Conservation (phyloP, 805 yeast genomes). For the Pichia cephalocereana region DNA sequence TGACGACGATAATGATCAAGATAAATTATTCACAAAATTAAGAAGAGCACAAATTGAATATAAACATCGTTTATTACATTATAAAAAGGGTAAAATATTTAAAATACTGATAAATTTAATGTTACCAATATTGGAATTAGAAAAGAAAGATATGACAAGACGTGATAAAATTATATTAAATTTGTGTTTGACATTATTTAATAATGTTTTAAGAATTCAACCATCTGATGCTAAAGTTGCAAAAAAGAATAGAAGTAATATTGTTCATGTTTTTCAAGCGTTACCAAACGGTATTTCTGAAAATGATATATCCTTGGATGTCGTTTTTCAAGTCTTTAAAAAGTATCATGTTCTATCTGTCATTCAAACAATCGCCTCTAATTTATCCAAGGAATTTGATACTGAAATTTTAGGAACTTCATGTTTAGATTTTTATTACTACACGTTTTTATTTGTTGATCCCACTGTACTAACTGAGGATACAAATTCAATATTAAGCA, state of each 20-base stretch:
- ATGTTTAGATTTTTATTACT: slow-evolving; percentile 61
- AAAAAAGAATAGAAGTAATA: slow-evolving; percentile 16
- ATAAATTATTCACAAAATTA: slow-evolving; percentile 54
- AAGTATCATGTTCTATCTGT: slow-evolving; percentile 66
- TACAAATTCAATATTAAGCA: background rate
- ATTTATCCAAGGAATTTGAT: slow-evolving; percentile 56
- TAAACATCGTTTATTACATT: slow-evolving; percentile 56
- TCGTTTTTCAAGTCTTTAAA: slow-evolving; percentile 50
- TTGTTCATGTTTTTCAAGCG: slow-evolving; percentile 25
- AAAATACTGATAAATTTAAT: slow-evolving; percentile 64
- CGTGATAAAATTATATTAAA: slow-evolving; percentile 67
- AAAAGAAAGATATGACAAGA: slow-evolving; percentile 47
- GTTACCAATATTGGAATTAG: slow-evolving; percentile 45
- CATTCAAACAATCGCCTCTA: slow-evolving; percentile 59
- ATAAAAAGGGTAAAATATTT: slow-evolving; percentile 51
- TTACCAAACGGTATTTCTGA: slow-evolving; percentile 48
- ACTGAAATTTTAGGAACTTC: slow-evolving; percentile 50
- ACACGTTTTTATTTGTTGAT: slow-evolving; percentile 50
- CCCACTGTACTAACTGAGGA: slow-evolving; percentile 12
- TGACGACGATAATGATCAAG: slow-evolving; percentile 46
- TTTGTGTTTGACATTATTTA: slow-evolving; percentile 60
- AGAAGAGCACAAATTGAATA: slow-evolving; percentile 61
- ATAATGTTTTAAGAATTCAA: slow-evolving; percentile 73
- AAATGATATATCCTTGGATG: slow-evolving; percentile 61
- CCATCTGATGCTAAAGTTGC: slow-evolving; percentile 45